Conservation (phyloP, 495 filamentous ascomycete genomes). For the Penicillium longicatenatum region DNA sequence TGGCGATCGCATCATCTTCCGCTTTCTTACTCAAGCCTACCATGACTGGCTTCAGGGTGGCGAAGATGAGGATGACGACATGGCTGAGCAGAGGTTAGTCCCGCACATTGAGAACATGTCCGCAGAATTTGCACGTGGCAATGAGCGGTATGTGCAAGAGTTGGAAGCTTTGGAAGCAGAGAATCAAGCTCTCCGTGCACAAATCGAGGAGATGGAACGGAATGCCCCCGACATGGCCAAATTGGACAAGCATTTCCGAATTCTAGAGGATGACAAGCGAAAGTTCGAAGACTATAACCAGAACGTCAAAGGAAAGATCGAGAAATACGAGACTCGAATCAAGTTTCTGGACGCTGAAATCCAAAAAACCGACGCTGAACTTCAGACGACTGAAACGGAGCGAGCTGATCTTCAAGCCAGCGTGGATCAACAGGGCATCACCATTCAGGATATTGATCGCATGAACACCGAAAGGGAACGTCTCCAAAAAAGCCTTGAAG, state of each 20-base stretch:
- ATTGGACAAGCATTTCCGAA: conserved; percentile 79
- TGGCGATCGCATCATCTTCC: conserved; percentile 89
- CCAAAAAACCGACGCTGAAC: conserved; percentile 71
- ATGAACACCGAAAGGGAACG: conserved; percentile 96
- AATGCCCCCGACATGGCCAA: conserved; percentile 77
- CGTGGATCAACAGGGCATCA: conserved; percentile 90
- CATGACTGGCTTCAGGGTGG: conserved; percentile 81
- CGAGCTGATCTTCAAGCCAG: conserved; percentile 74
- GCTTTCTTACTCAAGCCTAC: conserved; percentile 86
- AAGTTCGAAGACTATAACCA: conserved; percentile 94
- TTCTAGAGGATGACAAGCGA: conserved; percentile 84
- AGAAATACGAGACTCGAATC: conserved; percentile 78
- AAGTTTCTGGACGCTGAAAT: conserved; percentile 78
- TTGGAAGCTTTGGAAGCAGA: conserved; percentile 82
- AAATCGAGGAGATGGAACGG: conserved; percentile 87
- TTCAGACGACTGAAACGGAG: conserved; percentile 79
- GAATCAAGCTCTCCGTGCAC: conserved; percentile 71
- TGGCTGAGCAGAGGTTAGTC: conserved; percentile 68
- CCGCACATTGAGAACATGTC: conserved; percentile 92
- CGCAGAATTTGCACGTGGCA: conserved; percentile 79
- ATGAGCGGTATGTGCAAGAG: conserved; percentile 78
- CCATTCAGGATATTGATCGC: conserved; percentile 95
- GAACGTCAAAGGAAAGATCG: conserved; percentile 72
- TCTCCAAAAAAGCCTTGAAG: conserved; percentile 79
- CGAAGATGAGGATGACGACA: conserved; percentile 82